Conservation (phyloP, 148 eudicot genomes). For the Camellia japonica region DNA sequence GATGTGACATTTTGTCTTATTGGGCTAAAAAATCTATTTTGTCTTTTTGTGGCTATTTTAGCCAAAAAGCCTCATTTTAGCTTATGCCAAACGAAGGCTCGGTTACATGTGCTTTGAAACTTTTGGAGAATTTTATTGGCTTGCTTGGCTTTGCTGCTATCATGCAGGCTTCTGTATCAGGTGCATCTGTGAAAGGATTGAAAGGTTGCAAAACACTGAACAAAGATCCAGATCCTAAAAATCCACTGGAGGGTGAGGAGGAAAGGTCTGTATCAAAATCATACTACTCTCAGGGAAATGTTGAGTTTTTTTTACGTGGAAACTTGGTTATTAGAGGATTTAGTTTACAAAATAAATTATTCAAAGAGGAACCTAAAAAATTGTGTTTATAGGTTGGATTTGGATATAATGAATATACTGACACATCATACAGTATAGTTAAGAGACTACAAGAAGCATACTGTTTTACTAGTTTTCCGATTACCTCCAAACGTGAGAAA, state of each 20-base stretch:
- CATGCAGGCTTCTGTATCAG: slow-evolving; percentile 73
- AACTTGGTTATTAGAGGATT: background rate
- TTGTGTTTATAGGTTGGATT: background rate
- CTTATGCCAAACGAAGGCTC: too few species aligned
- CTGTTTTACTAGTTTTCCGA: background rate
- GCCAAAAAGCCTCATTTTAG: too few species aligned
- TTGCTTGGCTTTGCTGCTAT: slow-evolving; percentile 13
- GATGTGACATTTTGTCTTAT: too few species aligned
- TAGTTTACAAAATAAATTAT: background rate
- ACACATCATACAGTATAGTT: background rate
- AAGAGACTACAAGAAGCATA: background rate
- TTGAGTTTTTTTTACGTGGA: background rate
- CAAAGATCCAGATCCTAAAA: slow-evolving; percentile 90
- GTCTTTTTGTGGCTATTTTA: too few species aligned
- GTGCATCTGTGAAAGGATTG: slow-evolving; percentile 73
- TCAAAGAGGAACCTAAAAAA: background rate
- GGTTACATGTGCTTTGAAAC: background rate
- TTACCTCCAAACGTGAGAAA: background rate
- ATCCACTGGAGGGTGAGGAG: slow-evolving; percentile 74
- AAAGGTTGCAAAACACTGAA: slow-evolving; percentile 91
- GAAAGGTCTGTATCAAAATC: slow-evolving; percentile 58
- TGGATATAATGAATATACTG: background rate
- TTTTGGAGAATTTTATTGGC: slow-evolving; percentile 3
- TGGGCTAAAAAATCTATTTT: too few species aligned
- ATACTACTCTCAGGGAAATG: background rate